Evolutionary conservation across 2,329 filamentous ascomycete genomes (phyloP).

Genomic region (Neurospora sp.): DNA sequence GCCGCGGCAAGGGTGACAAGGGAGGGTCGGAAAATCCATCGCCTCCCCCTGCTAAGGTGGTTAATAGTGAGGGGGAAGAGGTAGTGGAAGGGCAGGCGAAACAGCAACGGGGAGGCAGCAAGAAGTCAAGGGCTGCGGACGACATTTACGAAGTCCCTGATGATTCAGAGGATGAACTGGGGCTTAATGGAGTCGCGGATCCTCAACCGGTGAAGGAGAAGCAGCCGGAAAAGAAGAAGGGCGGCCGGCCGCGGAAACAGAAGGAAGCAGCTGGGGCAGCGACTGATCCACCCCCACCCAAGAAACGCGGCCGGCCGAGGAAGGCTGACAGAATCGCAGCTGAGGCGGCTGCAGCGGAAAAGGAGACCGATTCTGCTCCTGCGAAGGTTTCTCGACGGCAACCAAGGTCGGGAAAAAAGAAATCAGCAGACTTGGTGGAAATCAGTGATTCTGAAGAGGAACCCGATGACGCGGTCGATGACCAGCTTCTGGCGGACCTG

Average conservation of each 20-base stretch:
- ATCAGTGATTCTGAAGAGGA: not conserved
- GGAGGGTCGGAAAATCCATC: not conserved
- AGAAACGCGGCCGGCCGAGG: slow-evolving; percentile 11
- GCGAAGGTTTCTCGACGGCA: not conserved
- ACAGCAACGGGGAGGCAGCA: not conserved
- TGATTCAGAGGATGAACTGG: not conserved
- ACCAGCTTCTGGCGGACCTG: not conserved
- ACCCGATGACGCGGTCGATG: not conserved
- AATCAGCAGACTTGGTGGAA: not conserved
- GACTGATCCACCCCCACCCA: slow-evolving; percentile 3
- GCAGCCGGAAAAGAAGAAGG: not conserved
- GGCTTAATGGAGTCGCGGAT: not conserved
- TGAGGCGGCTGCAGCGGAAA: not conserved
- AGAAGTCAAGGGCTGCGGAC: not conserved
- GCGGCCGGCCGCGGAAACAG: not conserved
- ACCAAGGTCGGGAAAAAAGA: not conserved
- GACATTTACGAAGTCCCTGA: not conserved
- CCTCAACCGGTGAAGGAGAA: not conserved
- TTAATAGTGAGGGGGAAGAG: not conserved
- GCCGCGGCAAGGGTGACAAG: not conserved
- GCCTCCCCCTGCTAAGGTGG: not conserved
- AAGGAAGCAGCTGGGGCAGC: not conserved
- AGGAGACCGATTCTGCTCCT: not conserved
- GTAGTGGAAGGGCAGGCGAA: not conserved
- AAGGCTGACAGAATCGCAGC: slow-evolving; percentile 6